A percentile compares a stretch with the other conserved stretches of the same genome.
phyloP scores from a whole-genome alignment of 2,329 filamentous ascomycete genomes.

The Scorias spongiosa region DNA sequence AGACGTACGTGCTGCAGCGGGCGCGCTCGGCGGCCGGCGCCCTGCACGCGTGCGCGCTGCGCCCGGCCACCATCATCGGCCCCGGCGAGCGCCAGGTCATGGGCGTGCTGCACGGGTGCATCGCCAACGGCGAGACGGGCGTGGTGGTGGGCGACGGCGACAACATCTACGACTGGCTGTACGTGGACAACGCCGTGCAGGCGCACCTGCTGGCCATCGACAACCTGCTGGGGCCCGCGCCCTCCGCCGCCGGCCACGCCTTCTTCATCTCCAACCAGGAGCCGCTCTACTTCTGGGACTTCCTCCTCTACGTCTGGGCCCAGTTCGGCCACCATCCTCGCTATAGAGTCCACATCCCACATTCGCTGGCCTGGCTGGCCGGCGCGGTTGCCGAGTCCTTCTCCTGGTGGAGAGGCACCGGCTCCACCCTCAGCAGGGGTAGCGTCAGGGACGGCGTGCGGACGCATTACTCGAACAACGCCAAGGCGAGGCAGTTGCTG shows the following conservation, averaged over 20 bases:
- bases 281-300: slow-evolving; percentile 85
- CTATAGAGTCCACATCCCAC: slow-evolving; percentile 34
- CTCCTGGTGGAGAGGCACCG: slow-evolving; percentile 31
- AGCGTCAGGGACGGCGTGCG: slow-evolving; percentile 40
- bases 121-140: slow-evolving; percentile 50
- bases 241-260: slow-evolving; percentile 56
- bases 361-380: slow-evolving; percentile 31
- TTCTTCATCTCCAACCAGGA: slow-evolving; percentile 85
- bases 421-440: slow-evolving; percentile 36
- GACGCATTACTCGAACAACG: slow-evolving; percentile 37
- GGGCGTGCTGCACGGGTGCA: slow-evolving; percentile 57
- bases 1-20: slow-evolving; percentile 62
- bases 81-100: slow-evolving; percentile 71
- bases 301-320: slow-evolving; percentile 63
- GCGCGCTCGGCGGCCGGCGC: slow-evolving; percentile 35
- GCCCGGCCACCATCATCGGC: slow-evolving; percentile 80
- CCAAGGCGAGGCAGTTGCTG: slow-evolving; percentile 36
- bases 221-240: slow-evolving; percentile 48
- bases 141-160: slow-evolving; percentile 67
- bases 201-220: slow-evolving; percentile 69
- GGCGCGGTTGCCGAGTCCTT: slow-evolving; percentile 32
- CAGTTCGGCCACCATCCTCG: slow-evolving; percentile 39
- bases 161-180: slow-evolving; percentile 58
- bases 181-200: slow-evolving; percentile 55
- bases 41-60: slow-evolving; percentile 45